Evolutionary conservation across 768 basidiomycete species (phyloP).

Genomic region (Termitomyces sp.): DNA sequence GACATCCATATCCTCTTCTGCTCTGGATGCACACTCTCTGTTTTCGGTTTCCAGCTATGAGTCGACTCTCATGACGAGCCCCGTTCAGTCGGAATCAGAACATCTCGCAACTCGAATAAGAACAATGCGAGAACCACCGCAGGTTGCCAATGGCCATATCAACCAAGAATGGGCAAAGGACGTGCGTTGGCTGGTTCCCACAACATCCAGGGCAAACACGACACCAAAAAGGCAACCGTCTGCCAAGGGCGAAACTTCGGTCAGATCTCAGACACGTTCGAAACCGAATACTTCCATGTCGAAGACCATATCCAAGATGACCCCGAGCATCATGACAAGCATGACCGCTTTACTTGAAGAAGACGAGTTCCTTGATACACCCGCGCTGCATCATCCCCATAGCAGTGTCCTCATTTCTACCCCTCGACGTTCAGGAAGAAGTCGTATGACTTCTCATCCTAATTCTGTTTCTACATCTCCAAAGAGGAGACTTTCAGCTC

Average conservation of each 20-base stretch:
- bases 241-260: conserved; percentile 3
- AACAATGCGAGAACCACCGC: conserved; percentile 13
- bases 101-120: conserved; percentile 13
- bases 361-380: conserved; percentile 35
- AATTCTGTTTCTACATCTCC: not conserved
- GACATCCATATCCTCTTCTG: conserved; percentile 33
- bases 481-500: conserved; percentile 1
- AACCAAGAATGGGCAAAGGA: conserved; percentile 67
- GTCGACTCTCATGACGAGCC: conserved; percentile 31
- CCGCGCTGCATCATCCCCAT: conserved; percentile 9
- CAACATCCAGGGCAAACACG: conserved; percentile 14
- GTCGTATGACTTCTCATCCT: conserved; percentile 8
- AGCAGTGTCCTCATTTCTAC: conserved; percentile 18
- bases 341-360: conserved; percentile 51
- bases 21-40: conserved; percentile 34
- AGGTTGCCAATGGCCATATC: conserved; percentile 20
- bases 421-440: conserved; percentile 11
- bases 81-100: conserved; percentile 25
- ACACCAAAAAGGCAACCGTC: conserved; percentile 9
- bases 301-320: conserved; percentile 26
- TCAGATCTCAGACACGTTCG: conserved; percentile 14
- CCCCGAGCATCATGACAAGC: conserved; percentile 40
- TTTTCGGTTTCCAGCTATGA: conserved; percentile 31
- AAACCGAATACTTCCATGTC: conserved; percentile 17
- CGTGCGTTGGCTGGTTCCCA: conserved; percentile 52